Conservation (phyloP, 1,284 basidiomycete species). For the Moniliophthora roreri region DNA sequence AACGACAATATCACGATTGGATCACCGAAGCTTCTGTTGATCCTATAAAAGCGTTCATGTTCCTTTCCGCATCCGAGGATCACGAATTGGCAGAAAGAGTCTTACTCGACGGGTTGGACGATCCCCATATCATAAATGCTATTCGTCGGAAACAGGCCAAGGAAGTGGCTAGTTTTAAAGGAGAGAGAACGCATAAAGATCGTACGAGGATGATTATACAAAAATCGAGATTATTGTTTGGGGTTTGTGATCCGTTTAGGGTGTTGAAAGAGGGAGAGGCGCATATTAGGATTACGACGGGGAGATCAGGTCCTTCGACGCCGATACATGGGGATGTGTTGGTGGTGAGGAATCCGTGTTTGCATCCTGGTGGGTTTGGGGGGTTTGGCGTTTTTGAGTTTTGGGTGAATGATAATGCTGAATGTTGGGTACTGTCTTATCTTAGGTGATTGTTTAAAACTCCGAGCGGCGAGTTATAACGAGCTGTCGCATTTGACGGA, state of each 20-base stretch:
- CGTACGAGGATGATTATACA: conserved; percentile 59
- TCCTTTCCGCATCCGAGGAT: conserved; percentile 49
- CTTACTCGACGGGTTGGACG: conserved; percentile 55
- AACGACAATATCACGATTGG: conserved; percentile 59
- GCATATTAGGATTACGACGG: conserved; percentile 54
- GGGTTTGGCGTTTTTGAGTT: too few relatives aligned
- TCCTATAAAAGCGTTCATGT: conserved; percentile 49
- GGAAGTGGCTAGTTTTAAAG: conserved; percentile 52
- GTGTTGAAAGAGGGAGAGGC: conserved; percentile 63
- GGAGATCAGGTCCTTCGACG: conserved; percentile 50
- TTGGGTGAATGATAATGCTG: too few relatives aligned
- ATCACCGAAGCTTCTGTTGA: conserved; percentile 46
- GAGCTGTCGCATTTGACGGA: conserved; percentile 56
- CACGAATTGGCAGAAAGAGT: conserved; percentile 49
- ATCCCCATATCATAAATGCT: conserved; percentile 34
- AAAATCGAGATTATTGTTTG: conserved; percentile 60
- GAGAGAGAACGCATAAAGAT: conserved; percentile 46
- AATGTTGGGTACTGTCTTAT: background rate
- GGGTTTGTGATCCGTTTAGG: conserved; percentile 64
- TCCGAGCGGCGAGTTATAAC: conserved; percentile 53
- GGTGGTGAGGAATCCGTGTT: conserved; percentile 64
- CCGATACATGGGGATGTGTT: conserved; percentile 59
- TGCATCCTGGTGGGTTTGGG: conserved; percentile 59
- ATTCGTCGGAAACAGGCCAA: conserved; percentile 44
- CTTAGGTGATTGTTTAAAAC: conserved; percentile 60